phyloP scores from a whole-genome alignment of 2,329 filamentous ascomycete species.

The Colletotrichum sidae region DNA sequence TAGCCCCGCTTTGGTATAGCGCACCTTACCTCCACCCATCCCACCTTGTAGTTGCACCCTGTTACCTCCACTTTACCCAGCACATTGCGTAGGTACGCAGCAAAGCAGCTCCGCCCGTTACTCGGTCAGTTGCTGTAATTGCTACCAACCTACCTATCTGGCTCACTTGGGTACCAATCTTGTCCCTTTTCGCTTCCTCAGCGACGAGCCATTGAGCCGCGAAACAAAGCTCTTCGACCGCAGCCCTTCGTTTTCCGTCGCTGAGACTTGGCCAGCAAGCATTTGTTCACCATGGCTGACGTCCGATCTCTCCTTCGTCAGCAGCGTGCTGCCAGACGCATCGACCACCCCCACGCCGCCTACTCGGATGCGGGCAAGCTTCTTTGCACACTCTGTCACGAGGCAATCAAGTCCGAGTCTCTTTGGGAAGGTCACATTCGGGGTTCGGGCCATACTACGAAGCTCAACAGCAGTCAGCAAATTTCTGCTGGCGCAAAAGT shows the following conservation, averaged over 20 bases:
- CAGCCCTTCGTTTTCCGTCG: not conserved
- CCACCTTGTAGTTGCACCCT: conserved; percentile 21
- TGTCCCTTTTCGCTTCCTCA: conserved; percentile 10
- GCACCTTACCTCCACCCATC: not conserved
- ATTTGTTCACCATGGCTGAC: conserved; percentile 72
- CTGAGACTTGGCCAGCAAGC: conserved; percentile 7
- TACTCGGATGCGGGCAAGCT: conserved; percentile 78
- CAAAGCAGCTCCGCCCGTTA: conserved; percentile 18
- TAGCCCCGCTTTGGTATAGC: conserved; percentile 15
- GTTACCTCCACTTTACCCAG: conserved; percentile 16
- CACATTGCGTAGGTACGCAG: not conserved
- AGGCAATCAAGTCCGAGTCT: conserved; percentile 72
- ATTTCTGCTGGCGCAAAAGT: conserved; percentile 15
- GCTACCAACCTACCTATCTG: conserved; percentile 2
- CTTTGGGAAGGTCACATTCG: conserved; percentile 75
- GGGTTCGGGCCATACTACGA: conserved; percentile 54
- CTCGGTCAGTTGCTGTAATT: conserved; percentile 22
- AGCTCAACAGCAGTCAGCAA: conserved; percentile 7
- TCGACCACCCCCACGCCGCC: conserved; percentile 75
- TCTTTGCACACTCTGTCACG: conserved; percentile 74
- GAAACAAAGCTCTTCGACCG: not conserved
- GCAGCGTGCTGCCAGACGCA: conserved; percentile 79
- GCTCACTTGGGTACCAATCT: not conserved
- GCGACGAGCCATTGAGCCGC: conserved; percentile 26
- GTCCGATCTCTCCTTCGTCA: conserved; percentile 83